These are phyloP conservation scores for Begonia loranthoides DNA, from an alignment of 306 rosid species.

Conservation along the genomic window DNA sequence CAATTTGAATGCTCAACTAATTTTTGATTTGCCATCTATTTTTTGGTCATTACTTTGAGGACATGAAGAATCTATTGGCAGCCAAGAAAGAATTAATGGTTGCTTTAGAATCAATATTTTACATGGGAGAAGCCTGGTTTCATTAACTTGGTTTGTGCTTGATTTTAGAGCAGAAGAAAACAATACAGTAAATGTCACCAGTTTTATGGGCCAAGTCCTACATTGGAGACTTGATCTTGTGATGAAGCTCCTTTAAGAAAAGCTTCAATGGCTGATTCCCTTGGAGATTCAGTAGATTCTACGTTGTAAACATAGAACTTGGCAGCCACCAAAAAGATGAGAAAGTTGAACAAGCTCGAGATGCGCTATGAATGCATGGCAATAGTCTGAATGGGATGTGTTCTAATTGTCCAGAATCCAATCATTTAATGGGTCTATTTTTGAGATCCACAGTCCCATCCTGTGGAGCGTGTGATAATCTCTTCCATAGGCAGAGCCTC, in stretches of 20 bases:
- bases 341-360: constrained; percentile 38
- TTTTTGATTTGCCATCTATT: too few species aligned
- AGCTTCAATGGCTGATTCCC: constrained; percentile 13
- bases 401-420: too few species aligned
- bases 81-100: too few species aligned
- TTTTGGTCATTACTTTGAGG: too few species aligned
- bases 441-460: constrained; percentile 31
- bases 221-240: constrained; percentile 5
- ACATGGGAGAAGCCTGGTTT: too few species aligned
- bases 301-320: constrained; percentile 46
- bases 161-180: too few species aligned
- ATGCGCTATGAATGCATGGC: constrained; percentile 50
- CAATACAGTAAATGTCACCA: too few species aligned
- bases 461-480: constrained; percentile 14
- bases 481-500: constrained; percentile 9
- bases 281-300: constrained; percentile 17
- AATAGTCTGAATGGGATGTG: constrained; percentile 57
- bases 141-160: too few species aligned
- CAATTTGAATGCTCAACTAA: too few species aligned
- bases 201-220: not conserved
- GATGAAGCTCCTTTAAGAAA: too few species aligned
- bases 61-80: too few species aligned
- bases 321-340: constrained; percentile 50
- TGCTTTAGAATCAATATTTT: too few species aligned
- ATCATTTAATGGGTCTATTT: constrained; percentile 26